phyloP scores from a whole-genome alignment of 2,329 filamentous ascomycete species.

The Xylaria sp. region DNA sequence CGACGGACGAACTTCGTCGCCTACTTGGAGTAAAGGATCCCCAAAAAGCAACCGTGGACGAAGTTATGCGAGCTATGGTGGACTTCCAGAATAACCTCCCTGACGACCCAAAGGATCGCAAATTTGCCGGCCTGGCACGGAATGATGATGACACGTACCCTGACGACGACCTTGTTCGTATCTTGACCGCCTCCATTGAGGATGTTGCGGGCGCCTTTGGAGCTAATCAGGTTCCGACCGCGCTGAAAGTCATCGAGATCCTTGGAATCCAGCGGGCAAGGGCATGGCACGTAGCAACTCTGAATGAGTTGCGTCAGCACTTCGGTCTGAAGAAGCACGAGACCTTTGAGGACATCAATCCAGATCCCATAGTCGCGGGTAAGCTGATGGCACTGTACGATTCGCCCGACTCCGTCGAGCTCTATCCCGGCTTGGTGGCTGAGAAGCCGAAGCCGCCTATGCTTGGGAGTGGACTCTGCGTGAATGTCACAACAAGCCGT shows the following conservation, averaged over 20 bases:
- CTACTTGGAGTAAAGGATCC: conserved; percentile 45
- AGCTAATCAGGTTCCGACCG: conserved; percentile 50
- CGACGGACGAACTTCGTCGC: conserved; percentile 40
- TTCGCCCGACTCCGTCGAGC: conserved; percentile 55
- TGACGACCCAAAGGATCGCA: conserved; percentile 55
- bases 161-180: conserved; percentile 47
- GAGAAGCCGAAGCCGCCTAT: conserved; percentile 58
- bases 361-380: conserved; percentile 49
- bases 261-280: conserved; percentile 51
- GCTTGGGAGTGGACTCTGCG: conserved; percentile 51
- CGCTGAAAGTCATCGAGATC: conserved; percentile 50
- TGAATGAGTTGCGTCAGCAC: conserved; percentile 55
- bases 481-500: conserved; percentile 49
- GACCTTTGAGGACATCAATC: conserved; percentile 55
- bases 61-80: conserved; percentile 51
- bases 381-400: conserved; percentile 51
- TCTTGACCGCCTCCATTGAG: conserved; percentile 50
- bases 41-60: conserved; percentile 47
- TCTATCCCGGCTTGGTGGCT: conserved; percentile 60
- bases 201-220: conserved; percentile 55
- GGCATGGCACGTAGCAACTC: conserved; percentile 53
- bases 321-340: conserved; percentile 54
- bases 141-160: conserved; percentile 40
- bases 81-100: conserved; percentile 50
- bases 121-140: conserved; percentile 52